phyloP scores from a whole-genome alignment of 768 basidiomycete species.

The Phaeotremella skinneri region DNA sequence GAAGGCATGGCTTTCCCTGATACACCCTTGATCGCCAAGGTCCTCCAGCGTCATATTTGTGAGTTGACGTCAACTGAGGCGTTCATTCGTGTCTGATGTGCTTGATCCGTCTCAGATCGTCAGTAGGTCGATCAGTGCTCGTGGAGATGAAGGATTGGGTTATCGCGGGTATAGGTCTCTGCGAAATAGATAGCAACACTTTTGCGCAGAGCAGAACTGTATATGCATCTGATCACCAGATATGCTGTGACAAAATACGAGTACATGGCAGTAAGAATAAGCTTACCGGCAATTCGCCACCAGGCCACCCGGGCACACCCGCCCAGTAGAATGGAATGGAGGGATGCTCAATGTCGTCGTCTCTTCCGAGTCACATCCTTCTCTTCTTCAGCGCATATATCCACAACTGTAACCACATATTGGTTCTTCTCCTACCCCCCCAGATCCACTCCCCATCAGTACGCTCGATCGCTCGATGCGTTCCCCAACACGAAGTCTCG shows the following conservation, averaged over 20 bases:
- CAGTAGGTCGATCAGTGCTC: not conserved
- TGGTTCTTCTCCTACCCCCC: not conserved
- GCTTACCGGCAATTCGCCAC: not conserved
- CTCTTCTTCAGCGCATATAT: not conserved
- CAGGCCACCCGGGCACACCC: too few species aligned
- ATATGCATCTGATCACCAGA: too few species aligned
- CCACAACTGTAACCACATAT: not conserved
- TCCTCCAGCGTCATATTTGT: constrained; percentile 70
- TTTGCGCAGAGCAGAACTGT: too few species aligned
- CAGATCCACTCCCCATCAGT: too few species aligned
- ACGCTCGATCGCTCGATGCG: constrained; percentile 2
- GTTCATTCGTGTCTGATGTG: not conserved
- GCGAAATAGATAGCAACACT: too few species aligned
- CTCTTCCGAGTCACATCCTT: too few species aligned
- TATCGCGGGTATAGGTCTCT: not conserved
- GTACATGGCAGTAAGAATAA: too few species aligned
- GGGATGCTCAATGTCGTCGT: too few species aligned
- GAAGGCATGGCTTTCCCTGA: constrained; percentile 93
- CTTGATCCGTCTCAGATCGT: constrained; percentile 2
- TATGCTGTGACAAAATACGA: too few species aligned
- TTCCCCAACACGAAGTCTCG: not conserved
- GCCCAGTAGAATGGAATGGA: not conserved
- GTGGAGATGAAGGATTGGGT: not conserved
- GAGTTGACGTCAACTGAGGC: too few species aligned
- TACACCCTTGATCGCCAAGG: constrained; percentile 83